These are phyloP conservation scores for Umbilicus rupestris DNA, from an alignment of 164 flowering plant genomes.

Conservation along the genomic window DNA sequence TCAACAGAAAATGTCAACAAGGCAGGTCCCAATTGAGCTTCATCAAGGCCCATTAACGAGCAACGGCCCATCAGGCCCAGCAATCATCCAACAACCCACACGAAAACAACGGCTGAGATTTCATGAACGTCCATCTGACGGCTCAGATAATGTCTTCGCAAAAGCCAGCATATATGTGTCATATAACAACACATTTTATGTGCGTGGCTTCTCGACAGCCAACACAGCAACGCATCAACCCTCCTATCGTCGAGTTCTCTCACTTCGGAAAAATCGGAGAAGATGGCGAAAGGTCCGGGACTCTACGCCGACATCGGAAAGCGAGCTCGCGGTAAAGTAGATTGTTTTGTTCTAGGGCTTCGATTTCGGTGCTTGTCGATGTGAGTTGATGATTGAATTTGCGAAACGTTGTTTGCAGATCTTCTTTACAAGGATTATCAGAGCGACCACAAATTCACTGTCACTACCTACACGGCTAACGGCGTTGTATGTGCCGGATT, in stretches of 20 bases:
- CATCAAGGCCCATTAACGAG: background rate
- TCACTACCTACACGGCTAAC: slow-evolving; percentile 62
- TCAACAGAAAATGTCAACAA: no score
- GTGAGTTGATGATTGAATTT: background rate
- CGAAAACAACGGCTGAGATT: background rate
- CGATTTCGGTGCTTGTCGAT: background rate
- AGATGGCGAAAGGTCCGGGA: slow-evolving; percentile 79
- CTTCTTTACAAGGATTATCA: slow-evolving; percentile 87
- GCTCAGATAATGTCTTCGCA: background rate
- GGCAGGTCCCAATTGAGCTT: no score
- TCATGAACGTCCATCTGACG: no score
- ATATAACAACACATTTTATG: no score
- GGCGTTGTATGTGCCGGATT: slow-evolving; percentile 56
- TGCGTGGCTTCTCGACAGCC: background rate
- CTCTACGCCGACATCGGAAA: slow-evolving; percentile 84
- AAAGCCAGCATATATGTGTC: background rate
- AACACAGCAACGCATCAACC: background rate
- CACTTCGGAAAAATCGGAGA: background rate
- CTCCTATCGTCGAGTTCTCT: background rate
- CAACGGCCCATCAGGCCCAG: background rate
- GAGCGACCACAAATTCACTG: slow-evolving; percentile 70
- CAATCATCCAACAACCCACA: background rate
- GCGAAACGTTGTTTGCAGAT: slow-evolving; percentile 30
- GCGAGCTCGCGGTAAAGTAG: slow-evolving; percentile 55
- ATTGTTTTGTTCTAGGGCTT: background rate